phyloP scores from a whole-genome alignment of 2,329 filamentous ascomycete species.

The Diaporthe ilicicola region DNA sequence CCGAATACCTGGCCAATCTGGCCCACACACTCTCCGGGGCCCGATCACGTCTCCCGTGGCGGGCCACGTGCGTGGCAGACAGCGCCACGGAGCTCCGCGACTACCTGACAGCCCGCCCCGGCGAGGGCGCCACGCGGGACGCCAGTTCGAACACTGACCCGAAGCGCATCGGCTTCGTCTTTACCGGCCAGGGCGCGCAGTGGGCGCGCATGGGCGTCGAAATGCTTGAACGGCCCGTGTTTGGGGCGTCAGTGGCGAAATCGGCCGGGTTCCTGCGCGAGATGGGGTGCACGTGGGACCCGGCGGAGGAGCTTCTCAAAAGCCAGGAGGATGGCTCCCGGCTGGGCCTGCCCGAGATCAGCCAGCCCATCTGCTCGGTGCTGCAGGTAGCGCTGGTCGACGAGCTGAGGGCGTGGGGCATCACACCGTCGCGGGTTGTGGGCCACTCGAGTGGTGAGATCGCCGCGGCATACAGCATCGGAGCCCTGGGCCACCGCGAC shows the following conservation, averaged over 20 bases:
- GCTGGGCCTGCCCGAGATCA: slow-evolving; percentile 40
- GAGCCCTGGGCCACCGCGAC: slow-evolving; percentile 28
- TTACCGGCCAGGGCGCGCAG: slow-evolving; percentile 32
- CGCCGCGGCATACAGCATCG: slow-evolving; percentile 32
- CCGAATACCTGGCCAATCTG: slow-evolving; percentile 49
- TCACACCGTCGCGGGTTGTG: slow-evolving; percentile 38
- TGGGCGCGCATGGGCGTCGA: slow-evolving; percentile 34
- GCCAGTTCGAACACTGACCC: slow-evolving; percentile 10
- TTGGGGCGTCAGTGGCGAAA: slow-evolving; percentile 26
- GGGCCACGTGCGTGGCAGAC: slow-evolving; percentile 52
- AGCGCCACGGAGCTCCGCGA: slow-evolving; percentile 55
- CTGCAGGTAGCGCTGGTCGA: slow-evolving; percentile 43
- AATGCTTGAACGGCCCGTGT: slow-evolving; percentile 36
- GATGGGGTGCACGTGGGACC: slow-evolving; percentile 30
- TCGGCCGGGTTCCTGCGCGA: slow-evolving; percentile 19
- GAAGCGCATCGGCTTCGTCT: slow-evolving; percentile 31
- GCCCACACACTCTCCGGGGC: slow-evolving; percentile 54
- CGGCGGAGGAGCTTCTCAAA: slow-evolving; percentile 23
- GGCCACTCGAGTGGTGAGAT: slow-evolving; percentile 41
- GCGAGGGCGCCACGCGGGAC: slow-evolving; percentile 23
- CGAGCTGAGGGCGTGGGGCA: slow-evolving; percentile 35
- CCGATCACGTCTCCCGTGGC: slow-evolving; percentile 33
- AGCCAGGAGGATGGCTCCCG: slow-evolving; percentile 26
- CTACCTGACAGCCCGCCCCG: slow-evolving; percentile 40
- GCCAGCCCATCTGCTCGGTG: slow-evolving; percentile 45